These are phyloP conservation scores for Kentomonas sorsogonicus DNA, from an alignment of 208 protist genomes.

Conservation along the genomic window DNA sequence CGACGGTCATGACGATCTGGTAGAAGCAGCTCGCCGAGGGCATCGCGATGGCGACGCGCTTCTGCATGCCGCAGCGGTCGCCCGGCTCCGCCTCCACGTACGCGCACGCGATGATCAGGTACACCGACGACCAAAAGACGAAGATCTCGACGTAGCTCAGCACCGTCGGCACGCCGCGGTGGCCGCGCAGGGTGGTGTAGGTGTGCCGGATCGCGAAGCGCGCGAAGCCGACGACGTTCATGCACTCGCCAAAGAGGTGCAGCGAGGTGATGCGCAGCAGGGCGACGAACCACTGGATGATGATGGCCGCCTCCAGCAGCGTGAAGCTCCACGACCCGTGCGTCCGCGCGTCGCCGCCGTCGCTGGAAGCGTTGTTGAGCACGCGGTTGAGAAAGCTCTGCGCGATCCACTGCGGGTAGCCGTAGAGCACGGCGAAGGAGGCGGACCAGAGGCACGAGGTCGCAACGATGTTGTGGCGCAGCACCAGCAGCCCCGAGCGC, in stretches of 20 bases:
- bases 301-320: constrained; percentile 26
- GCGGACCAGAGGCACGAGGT: constrained; percentile 41
- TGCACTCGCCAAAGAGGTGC: constrained; percentile 50
- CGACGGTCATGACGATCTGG: constrained; percentile 16
- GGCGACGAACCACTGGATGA: constrained; percentile 34
- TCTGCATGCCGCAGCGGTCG: no score
- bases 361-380: neutral
- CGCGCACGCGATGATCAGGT: constrained; percentile 24
- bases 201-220: constrained; percentile 45
- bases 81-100: no score
- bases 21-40: constrained; percentile 18
- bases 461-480: constrained; percentile 59
- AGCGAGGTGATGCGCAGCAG: constrained; percentile 42
- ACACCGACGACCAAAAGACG: constrained; percentile 53
- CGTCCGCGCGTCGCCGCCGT: no score
- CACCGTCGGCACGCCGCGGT: constrained; percentile 31
- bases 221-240: constrained; percentile 62
- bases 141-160: constrained; percentile 45
- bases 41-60: constrained; percentile 10
- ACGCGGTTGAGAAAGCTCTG: constrained; percentile 47
- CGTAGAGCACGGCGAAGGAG: constrained; percentile 46
- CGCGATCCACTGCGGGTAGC: constrained; percentile 61
- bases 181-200: constrained; percentile 21
- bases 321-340: constrained; percentile 19
- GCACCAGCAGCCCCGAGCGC: constrained; percentile 20